phyloP scores from a whole-genome alignment of 2,329 filamentous ascomycete genomes.

The Hymenoscyphus infarciens region DNA sequence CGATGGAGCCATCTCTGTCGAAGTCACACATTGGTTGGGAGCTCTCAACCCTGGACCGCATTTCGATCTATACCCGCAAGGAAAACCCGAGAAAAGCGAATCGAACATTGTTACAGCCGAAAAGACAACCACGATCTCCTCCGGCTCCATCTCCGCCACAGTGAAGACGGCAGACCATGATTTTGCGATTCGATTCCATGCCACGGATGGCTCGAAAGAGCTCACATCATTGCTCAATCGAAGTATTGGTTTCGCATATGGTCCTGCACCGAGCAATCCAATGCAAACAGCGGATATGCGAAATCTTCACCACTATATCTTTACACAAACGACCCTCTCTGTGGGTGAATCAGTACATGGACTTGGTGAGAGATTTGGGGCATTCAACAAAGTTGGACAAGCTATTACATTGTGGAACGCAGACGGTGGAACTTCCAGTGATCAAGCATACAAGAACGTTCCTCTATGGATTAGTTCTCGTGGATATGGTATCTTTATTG shows the following conservation, averaged over 20 bases:
- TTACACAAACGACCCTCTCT: slow-evolving; percentile 51
- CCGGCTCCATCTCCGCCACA: slow-evolving; percentile 51
- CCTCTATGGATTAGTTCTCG: slow-evolving; percentile 66
- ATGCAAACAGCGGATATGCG: slow-evolving; percentile 52
- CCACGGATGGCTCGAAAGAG: slow-evolving; percentile 45
- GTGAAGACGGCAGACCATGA: slow-evolving; percentile 45
- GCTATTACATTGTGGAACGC: slow-evolving; percentile 61
- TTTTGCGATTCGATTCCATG: slow-evolving; percentile 55
- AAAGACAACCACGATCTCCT: slow-evolving; percentile 46
- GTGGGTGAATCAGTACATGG: slow-evolving; percentile 69
- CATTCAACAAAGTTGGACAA: slow-evolving; percentile 74
- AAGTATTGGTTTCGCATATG: slow-evolving; percentile 56
- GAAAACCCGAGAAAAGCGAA: slow-evolving; percentile 41
- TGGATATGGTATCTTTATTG: slow-evolving; percentile 76
- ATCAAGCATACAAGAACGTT: slow-evolving; percentile 71
- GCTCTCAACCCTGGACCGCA: slow-evolving; percentile 49
- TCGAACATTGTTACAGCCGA: slow-evolving; percentile 41
- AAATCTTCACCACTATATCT: slow-evolving; percentile 52
- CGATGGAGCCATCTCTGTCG: slow-evolving; percentile 57
- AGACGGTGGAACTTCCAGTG: slow-evolving; percentile 62
- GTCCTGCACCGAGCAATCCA: slow-evolving; percentile 48
- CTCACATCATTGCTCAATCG: slow-evolving; percentile 53
- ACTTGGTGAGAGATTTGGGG: slow-evolving; percentile 71
- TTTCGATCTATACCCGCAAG: slow-evolving; percentile 55
- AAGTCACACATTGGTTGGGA: slow-evolving; percentile 56